phyloP scores from a whole-genome alignment of 2,329 filamentous ascomycete species.

The Coniella vitis region DNA sequence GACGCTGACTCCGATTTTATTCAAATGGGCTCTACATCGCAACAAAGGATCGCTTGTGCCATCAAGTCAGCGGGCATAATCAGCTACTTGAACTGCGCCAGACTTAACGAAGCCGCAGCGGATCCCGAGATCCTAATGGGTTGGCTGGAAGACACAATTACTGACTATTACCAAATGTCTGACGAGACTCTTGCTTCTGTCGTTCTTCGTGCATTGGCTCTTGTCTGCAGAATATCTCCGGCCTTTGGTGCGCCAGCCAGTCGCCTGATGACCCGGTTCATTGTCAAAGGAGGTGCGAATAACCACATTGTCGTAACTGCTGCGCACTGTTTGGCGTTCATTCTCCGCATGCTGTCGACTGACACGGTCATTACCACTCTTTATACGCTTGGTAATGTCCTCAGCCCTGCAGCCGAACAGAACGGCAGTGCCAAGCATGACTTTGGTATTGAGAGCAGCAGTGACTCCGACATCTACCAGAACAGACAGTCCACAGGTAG shows the following conservation, averaged over 20 bases:
- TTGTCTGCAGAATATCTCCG: constrained; percentile 70
- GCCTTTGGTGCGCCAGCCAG: constrained; percentile 69
- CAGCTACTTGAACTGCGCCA: constrained; percentile 77
- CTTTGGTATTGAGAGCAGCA: constrained; percentile 34
- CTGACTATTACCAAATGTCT: constrained; percentile 74
- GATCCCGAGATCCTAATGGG: constrained; percentile 71
- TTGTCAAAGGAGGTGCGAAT: constrained; percentile 74
- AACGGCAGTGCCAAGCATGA: constrained; percentile 6
- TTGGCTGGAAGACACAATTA: constrained; percentile 80
- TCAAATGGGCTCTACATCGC: constrained; percentile 74
- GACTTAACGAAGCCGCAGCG: constrained; percentile 74
- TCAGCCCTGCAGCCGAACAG: constrained; percentile 64
- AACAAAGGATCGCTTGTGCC: constrained; percentile 78
- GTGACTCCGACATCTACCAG: constrained; percentile 39
- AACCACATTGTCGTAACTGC: constrained; percentile 66
- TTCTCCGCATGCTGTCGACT: constrained; percentile 76
- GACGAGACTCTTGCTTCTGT: constrained; percentile 70
- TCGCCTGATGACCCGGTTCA: constrained; percentile 74
- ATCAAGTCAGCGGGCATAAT: constrained; percentile 79
- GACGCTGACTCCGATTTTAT: constrained; percentile 89
- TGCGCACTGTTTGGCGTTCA: constrained; percentile 75
- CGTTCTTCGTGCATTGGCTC: constrained; percentile 73
- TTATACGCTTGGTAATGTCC: constrained; percentile 91
- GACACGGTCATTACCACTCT: constrained; percentile 92
- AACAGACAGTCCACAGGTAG: constrained; percentile 61